Evolutionary conservation across 2,329 filamentous ascomycete genomes (phyloP), one percentile per base, ranked within the genome.

Genomic region (Ceratocystis huliohia): DNA sequence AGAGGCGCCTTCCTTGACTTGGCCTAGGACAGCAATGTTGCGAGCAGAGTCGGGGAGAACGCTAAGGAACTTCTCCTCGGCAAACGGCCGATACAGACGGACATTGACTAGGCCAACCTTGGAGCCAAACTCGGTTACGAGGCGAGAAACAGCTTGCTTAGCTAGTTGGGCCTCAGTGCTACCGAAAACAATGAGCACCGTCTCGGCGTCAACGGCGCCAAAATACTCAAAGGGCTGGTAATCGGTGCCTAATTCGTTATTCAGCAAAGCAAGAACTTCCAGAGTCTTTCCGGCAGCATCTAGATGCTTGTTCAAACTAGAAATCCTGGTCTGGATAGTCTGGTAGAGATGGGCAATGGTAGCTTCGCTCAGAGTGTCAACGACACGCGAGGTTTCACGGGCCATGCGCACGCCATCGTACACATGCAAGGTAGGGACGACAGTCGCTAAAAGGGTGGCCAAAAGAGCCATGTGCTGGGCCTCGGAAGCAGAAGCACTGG

Each of bases 391-490:
- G 22, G 88, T 94, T 77, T 96, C 91, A 64, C 90, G 82, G 65
- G 88, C 88, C 69, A 93, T 86, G 67, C 85, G 87, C 66, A 96
- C 84, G 68, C 91, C 92, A 73, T 96, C 91, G 73, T 94, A 96
- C 70, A 91, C 85, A 75, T 96, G 91, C 33, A 96, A 81, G 0
- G 88, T 89, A n/a, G 91, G 91, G 33, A 93, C 75, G 15, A 94
- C 78, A 59, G 84, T 86, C 22, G 91, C 88, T 69, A 96, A 79
- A 28, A 96, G 78, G 2, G 91, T 96, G 0, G 91, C 84, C 72
- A 96, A 87, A n/a, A 96, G 78, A 6, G 91, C 84, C 88, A 96
- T 96, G 78, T 99, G 94, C 80, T 99, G 94, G 62, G 88, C 83
- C 79, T 99, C 94, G 71, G 95, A 92, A 37, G 89, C 86, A 37